Evolutionary conservation across 306 rosid species (phyloP), one percentile per base, ranked within the genome.

Genomic region (Cicer pinnatifidum): DNA sequence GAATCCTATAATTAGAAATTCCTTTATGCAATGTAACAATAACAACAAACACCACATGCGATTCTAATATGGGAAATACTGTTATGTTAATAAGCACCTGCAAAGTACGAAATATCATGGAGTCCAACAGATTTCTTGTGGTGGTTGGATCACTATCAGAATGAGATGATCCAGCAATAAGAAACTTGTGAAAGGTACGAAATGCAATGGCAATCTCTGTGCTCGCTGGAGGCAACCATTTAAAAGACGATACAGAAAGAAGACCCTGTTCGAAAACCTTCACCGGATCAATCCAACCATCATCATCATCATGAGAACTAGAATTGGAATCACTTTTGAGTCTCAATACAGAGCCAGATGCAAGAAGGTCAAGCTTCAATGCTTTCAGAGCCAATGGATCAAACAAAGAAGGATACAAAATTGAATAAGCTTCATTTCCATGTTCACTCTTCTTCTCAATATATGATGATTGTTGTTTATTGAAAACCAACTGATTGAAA

Each of bases 301-400:
- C 77, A 80, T 77, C 52, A 61, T 81, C 56, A 58, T 84, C 69
- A 45, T 38, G 33, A 7, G 75, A 79, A 38, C 37, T 75, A 78
- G 77, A 83, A 33, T 43, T 73, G 71, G 78, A 83, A 61, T 17
- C 77, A 83, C 61, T 45, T 79, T 84, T 89, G 3, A 67, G 38
- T 69, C 84, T 83, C 77, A 80, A 66, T 2, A 52, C 72, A 45
- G 87, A 81, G 81, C 89, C 80, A 75, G 88, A 88, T 6, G 88
- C 91, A 80, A 94, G 97, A 82, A 94, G 81, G 76, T 94, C 98
- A 69, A 94, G 94, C 86, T 88, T 91, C 89, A 85, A 85, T 3
- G 96, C 96, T 82, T 94, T 94, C 78, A 94, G 80, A 64, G 96
- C 92, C 60, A 94, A 88, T 2, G 97, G 94, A 74, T 94, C 98